Evolutionary conservation across 2,329 filamentous ascomycete species (phyloP).

Genomic region (Aspergillus eucalypticola): DNA sequence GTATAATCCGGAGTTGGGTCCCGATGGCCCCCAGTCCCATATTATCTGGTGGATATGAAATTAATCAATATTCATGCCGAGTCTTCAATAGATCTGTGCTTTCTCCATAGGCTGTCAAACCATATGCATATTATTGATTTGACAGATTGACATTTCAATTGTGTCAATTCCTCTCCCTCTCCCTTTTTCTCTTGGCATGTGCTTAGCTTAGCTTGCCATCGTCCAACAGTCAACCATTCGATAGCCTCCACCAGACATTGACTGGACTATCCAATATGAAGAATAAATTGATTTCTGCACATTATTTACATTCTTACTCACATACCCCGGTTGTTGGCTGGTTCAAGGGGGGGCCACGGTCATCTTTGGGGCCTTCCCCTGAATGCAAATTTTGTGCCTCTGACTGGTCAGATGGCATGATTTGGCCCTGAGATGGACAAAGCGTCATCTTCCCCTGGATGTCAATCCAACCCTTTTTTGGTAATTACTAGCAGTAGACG

Average conservation of each 20-base stretch:
- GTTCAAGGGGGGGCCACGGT: no score
- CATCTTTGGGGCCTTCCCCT: no score
- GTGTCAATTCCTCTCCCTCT: background rate
- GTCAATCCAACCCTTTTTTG: no score
- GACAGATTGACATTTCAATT: constrained; percentile 1
- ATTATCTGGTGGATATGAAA: background rate
- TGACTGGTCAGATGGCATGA: no score
- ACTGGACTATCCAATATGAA: no score
- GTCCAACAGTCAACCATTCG: background rate
- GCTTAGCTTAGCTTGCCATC: background rate
- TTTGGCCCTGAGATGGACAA: no score
- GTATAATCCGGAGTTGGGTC: background rate
- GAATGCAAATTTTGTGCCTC: no score
- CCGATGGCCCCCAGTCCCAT: background rate
- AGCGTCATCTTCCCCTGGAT: no score
- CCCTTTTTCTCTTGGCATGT: background rate
- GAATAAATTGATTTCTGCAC: no score
- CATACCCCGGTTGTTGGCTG: no score
- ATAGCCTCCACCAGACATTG: background rate
- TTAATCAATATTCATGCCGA: background rate
- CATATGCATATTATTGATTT: constrained; percentile 1
- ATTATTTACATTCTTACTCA: no score
- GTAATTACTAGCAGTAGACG: no score
- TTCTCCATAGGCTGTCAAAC: background rate
- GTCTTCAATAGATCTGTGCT: constrained; percentile 2